Conservation (phyloP, 179 eudicot genomes). For the Nepenthes alata region DNA sequence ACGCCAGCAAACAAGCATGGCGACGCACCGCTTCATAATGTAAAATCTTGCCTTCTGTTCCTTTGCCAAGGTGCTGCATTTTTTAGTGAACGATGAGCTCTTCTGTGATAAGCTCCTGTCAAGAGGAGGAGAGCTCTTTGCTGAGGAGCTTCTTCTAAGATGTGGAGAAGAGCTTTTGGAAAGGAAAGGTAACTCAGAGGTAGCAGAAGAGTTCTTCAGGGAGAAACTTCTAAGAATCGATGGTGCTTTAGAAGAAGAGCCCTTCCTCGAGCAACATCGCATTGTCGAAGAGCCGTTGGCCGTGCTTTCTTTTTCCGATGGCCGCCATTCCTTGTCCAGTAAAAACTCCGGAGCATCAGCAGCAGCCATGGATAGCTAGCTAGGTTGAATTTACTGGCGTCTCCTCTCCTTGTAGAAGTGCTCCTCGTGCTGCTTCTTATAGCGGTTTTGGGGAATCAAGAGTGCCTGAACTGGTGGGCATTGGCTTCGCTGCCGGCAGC, state of each 20-base stretch:
- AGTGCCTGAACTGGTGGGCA: no score
- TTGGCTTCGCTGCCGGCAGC: no score
- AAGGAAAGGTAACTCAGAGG: slow-evolving; percentile 4
- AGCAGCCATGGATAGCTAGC: slow-evolving; percentile 17
- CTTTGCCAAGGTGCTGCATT: slow-evolving; percentile 46
- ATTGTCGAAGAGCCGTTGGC: slow-evolving; percentile 19
- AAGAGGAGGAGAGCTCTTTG: slow-evolving; percentile 15
- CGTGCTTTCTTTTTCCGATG: slow-evolving; percentile 25
- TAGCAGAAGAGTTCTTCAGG: slow-evolving; percentile 15
- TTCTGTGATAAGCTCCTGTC: slow-evolving; percentile 33
- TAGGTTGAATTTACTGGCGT: not conserved
- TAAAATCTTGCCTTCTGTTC: slow-evolving; percentile 57
- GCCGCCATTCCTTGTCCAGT: slow-evolving; percentile 57
- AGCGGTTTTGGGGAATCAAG: no score
- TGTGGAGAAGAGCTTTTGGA: slow-evolving; percentile 30
- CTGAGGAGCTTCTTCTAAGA: slow-evolving; percentile 14
- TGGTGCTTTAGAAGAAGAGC: slow-evolving; percentile 28
- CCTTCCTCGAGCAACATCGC: slow-evolving; percentile 46
- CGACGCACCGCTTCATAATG: slow-evolving; percentile 52
- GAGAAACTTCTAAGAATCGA: slow-evolving; percentile 27
- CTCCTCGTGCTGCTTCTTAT: no score
- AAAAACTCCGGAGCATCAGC: slow-evolving; percentile 27
- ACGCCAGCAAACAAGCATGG: slow-evolving; percentile 52
- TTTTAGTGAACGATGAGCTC: slow-evolving; percentile 32
- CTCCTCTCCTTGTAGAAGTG: not conserved